phyloP scores from a whole-genome alignment of 352 stramenopile genomes.

The Peronosclerospora sorghi region DNA sequence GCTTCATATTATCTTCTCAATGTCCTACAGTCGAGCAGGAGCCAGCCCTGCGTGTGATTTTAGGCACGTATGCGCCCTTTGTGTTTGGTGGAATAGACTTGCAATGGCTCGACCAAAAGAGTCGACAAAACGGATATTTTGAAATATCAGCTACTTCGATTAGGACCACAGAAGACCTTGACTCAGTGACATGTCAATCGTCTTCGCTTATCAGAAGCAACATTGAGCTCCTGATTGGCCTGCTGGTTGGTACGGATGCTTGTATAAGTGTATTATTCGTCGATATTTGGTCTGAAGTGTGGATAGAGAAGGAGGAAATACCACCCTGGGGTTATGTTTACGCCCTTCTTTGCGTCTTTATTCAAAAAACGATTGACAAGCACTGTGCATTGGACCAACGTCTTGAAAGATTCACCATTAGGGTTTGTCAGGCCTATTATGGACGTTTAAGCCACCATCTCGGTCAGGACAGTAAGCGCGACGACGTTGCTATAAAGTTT shows the following conservation, averaged over 20 bases:
- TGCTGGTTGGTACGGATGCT: constrained; percentile 10
- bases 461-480: constrained; percentile 4
- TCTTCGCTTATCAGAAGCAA: constrained; percentile 13
- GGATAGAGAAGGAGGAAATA: constrained; percentile 17
- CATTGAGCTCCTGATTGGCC: constrained; percentile 12
- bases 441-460: constrained; percentile 4
- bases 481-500: constrained; percentile 15
- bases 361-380: constrained; percentile 11
- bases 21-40: constrained; percentile 20
- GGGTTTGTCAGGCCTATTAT: constrained; percentile 17
- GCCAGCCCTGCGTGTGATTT: constrained; percentile 19
- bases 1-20: constrained; percentile 32
- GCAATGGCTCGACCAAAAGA: constrained; percentile 5
- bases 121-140: constrained; percentile 12
- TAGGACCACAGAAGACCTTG: constrained; percentile 6
- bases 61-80: constrained; percentile 32
- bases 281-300: constrained; percentile 32
- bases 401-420: constrained; percentile 11
- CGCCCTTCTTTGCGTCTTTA: constrained; percentile 16
- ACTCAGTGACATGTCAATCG: constrained; percentile 16
- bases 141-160: constrained; percentile 2
- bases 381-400: constrained; percentile 12
- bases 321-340: constrained; percentile 40
- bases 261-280: constrained; percentile 27
- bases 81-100: constrained; percentile 33